phyloP scores from a whole-genome alignment of 441 rosid genomes.

The Euphorbia schlechtendalii region DNA sequence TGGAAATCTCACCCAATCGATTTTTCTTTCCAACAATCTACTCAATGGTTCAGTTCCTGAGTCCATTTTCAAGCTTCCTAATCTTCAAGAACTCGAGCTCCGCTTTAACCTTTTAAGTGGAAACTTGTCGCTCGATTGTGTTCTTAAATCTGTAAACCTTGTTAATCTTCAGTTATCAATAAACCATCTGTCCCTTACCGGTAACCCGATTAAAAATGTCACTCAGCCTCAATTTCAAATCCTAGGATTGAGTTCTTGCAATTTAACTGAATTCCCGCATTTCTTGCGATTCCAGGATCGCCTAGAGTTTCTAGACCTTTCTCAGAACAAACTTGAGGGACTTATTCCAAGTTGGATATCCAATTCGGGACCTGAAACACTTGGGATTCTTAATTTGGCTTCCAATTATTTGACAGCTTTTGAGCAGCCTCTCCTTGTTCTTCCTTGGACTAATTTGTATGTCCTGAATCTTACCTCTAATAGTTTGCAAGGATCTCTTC shows the following conservation, averaged over 20 bases:
- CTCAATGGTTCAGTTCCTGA: neutral
- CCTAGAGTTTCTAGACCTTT: slow-evolving; percentile 1
- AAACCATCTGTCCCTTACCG: neutral
- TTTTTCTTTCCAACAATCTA: neutral
- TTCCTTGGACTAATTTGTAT: slow-evolving; percentile 4
- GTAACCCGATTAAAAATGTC: neutral
- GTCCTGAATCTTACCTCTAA: slow-evolving; percentile 14
- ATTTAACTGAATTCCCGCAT: slow-evolving; percentile 15
- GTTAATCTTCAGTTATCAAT: neutral
- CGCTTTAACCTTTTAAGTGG: neutral
- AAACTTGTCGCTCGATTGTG: neutral
- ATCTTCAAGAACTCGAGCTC: neutral
- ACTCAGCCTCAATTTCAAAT: neutral
- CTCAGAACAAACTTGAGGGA: slow-evolving; percentile 14
- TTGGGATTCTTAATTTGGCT: neutral
- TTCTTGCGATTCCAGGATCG: slow-evolving; percentile 13
- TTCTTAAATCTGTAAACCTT: neutral
- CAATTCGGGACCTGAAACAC: neutral
- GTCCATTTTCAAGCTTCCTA: neutral
- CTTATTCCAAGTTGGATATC: slow-evolving; percentile 12
- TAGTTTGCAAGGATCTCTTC: slow-evolving; percentile 18
- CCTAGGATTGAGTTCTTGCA: slow-evolving; percentile 15
- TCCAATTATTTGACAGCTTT: slow-evolving; percentile 8
- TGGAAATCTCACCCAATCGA: neutral
- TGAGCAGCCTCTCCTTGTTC: slow-evolving; percentile 9